Evolutionary conservation across 2,329 filamentous ascomycete genomes (phyloP).

Genomic region (Fusarium sp.): DNA sequence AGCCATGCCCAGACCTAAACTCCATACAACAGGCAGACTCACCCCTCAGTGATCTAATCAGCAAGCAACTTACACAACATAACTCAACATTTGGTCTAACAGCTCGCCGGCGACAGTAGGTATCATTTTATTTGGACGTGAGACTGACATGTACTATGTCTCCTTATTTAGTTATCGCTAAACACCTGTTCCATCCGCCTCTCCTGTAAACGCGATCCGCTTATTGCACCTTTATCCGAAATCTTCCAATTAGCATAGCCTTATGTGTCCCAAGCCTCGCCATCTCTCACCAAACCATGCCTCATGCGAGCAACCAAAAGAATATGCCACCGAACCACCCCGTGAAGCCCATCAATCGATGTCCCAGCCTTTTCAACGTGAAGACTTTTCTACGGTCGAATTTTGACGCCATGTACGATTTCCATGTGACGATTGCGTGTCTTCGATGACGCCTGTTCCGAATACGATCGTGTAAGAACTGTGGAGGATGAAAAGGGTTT

Average conservation of each 20-base stretch:
- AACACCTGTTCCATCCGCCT: constrained; percentile 1
- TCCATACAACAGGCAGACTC: constrained; percentile 18
- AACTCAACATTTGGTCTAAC: background rate
- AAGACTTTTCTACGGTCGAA: constrained; percentile 20
- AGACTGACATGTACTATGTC: constrained; percentile 36
- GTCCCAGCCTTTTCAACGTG: constrained; percentile 10
- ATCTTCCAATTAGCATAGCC: constrained; percentile 28
- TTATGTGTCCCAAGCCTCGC: constrained; percentile 21
- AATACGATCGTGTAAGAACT: constrained; percentile 12
- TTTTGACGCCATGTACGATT: constrained; percentile 21
- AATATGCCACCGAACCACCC: constrained; percentile 17
- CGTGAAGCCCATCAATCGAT: constrained; percentile 27
- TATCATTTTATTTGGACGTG: constrained; percentile 25
- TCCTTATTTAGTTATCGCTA: constrained; percentile 21
- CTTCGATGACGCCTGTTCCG: constrained; percentile 23
- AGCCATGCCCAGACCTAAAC: constrained; percentile 7
- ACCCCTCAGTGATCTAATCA: constrained; percentile 7
- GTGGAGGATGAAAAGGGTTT: background rate
- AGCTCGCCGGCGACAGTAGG: constrained; percentile 34
- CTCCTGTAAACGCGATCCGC: constrained; percentile 6
- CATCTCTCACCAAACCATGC: constrained; percentile 10
- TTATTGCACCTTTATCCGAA: constrained; percentile 19
- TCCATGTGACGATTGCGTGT: constrained; percentile 22
- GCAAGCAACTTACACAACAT: background rate
- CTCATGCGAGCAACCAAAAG: constrained; percentile 18